These are phyloP conservation scores for Macrophomina pseudophaseolina DNA, from an alignment of 2,329 filamentous ascomycete genomes.

Conservation along the genomic window DNA sequence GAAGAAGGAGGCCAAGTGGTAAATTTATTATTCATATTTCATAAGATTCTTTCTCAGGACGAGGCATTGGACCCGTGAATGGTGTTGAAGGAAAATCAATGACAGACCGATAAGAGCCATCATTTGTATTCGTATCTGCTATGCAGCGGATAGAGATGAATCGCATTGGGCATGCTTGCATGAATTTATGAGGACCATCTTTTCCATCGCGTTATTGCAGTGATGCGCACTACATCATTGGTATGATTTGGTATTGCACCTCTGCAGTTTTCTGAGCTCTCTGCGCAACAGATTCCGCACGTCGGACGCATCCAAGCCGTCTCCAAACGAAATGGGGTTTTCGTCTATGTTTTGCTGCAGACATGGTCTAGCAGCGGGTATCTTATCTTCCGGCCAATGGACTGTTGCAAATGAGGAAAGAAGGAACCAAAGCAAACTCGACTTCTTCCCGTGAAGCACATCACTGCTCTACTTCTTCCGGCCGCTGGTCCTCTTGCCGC, in stretches of 20 bases:
- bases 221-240: no score
- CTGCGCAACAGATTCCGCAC: no score
- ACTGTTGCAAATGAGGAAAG: neutral
- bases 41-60: no score
- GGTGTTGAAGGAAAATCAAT: no score
- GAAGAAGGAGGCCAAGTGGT: constrained; percentile 27
- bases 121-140: neutral
- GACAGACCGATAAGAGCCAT: neutral
- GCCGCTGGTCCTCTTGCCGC: constrained; percentile 7
- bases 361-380: neutral
- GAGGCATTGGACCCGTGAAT: no score
- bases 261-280: no score
- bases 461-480: constrained; percentile 6
- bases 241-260: no score
- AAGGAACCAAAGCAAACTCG: neutral
- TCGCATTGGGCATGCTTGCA: neutral
- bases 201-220: neutral
- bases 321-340: neutral
- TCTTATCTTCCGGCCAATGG: neutral
- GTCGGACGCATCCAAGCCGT: neutral
- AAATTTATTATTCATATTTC: neutral
- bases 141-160: neutral
- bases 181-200: neutral
- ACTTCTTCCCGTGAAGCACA: neutral
- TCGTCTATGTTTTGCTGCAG: neutral